These are phyloP conservation scores for Salvia miltiorrhiza DNA, from an alignment of 257 asterid species.

Conservation along the genomic window DNA sequence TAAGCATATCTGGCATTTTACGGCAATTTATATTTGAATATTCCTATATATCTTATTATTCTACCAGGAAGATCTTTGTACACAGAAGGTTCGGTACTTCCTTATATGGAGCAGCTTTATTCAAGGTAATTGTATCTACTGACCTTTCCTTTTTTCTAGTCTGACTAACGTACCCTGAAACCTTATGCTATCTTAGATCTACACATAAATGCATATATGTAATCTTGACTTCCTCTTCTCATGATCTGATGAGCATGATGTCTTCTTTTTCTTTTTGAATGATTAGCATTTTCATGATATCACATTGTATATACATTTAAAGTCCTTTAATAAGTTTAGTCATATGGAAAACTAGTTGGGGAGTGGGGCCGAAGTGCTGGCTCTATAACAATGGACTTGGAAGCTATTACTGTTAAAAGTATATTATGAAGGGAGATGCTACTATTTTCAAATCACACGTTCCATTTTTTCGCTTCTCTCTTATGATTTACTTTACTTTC, in stretches of 20 bases:
- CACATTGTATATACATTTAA: neutral
- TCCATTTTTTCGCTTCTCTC: neutral
- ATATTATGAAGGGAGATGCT: neutral
- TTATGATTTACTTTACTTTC: constrained; percentile 8
- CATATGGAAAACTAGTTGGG: neutral
- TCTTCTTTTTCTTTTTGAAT: neutral
- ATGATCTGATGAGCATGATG: neutral
- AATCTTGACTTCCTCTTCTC: neutral
- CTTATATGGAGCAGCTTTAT: constrained; percentile 30
- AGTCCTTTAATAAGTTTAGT: neutral
- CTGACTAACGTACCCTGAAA: neutral
- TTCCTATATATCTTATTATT: constrained; percentile 25
- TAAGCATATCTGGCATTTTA: constrained; percentile 4
- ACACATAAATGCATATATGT: neutral
- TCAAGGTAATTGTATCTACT: constrained; percentile 27
- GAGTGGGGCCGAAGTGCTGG: neutral
- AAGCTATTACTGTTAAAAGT: neutral
- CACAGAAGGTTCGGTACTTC: constrained; percentile 30
- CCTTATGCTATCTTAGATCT: constrained; percentile 7
- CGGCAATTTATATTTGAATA: constrained; percentile 21
- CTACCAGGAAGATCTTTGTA: constrained; percentile 29
- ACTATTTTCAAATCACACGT: neutral
- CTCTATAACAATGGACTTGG: neutral
- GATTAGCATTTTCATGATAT: neutral
- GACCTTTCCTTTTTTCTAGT: constrained; percentile 11